Percentiles rank a stretch among this genome's conserved stretches.
These are phyloP conservation scores for Catunica adiposa DNA, from an alignment of 2,329 filamentous ascomycete genomes.

Conservation along the genomic window DNA sequence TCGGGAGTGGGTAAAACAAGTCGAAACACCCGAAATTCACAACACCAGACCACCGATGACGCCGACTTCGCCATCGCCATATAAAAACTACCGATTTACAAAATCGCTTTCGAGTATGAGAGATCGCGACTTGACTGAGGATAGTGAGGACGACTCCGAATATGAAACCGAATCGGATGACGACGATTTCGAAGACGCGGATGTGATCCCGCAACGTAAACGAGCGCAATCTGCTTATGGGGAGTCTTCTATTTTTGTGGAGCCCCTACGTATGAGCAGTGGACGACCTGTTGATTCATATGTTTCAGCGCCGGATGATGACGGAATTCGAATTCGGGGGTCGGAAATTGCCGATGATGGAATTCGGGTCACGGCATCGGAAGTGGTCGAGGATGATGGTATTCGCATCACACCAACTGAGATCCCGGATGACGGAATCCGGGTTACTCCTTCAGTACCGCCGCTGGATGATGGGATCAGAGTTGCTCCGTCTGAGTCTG, in stretches of 20 bases:
- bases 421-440: constrained; percentile 17
- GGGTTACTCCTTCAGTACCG: constrained; percentile 8
- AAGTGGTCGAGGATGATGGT: constrained; percentile 23
- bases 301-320: constrained; percentile 17
- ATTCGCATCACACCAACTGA: constrained; percentile 28
- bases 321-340: constrained; percentile 4
- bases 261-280: constrained; percentile 7
- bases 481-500: constrained; percentile 7
- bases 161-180: constrained; percentile 3
- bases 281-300: constrained; percentile 4
- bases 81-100: constrained; percentile 8
- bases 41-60: constrained; percentile 1
- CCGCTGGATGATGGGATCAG: constrained; percentile 20
- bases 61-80: constrained; percentile 3
- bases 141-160: constrained; percentile 4
- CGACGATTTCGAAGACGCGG: neutral
- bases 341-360: constrained; percentile 12
- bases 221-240: constrained; percentile 3
- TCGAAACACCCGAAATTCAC: constrained; percentile 31
- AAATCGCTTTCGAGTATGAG: constrained; percentile 11
- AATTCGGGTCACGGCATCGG: constrained; percentile 4
- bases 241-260: constrained; percentile 9
- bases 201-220: neutral
- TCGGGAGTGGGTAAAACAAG: constrained; percentile 42
- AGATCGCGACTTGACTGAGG: constrained; percentile 2